A percentile compares a stretch with the other conserved stretches of the same genome.
Conservation (phyloP, 2,329 filamentous ascomycete species). For the Cladobotryum mycophilum region DNA sequence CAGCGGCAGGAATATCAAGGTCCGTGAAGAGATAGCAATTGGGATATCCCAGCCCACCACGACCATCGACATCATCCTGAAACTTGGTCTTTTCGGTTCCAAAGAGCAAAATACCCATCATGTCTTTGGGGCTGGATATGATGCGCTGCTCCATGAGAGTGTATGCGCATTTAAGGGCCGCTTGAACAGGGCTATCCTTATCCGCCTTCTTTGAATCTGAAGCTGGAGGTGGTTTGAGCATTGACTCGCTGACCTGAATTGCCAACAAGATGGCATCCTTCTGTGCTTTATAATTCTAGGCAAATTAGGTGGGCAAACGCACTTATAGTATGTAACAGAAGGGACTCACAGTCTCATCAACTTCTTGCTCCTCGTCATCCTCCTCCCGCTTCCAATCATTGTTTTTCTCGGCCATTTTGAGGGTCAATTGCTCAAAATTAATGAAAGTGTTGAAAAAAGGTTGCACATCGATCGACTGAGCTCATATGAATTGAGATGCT, state of each 20-base stretch:
- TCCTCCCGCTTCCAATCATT: slow-evolving; percentile 44
- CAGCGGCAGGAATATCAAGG: slow-evolving; percentile 77
- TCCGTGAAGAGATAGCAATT: slow-evolving; percentile 90
- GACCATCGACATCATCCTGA: slow-evolving; percentile 57
- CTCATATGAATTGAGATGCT: slow-evolving; percentile 14
- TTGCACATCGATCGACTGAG: slow-evolving; percentile 17
- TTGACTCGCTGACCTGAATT: slow-evolving; percentile 84
- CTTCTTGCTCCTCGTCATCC: slow-evolving; percentile 48
- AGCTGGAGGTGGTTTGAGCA: slow-evolving; percentile 64
- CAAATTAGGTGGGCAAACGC: background rate
- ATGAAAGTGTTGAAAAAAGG: background rate
- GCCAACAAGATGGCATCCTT: slow-evolving; percentile 99
- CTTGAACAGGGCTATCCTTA: slow-evolving; percentile 69
- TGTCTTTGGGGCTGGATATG: slow-evolving; percentile 91
- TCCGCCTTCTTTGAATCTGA: slow-evolving; percentile 68
- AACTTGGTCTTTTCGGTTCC: slow-evolving; percentile 83
- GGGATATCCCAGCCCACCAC: slow-evolving; percentile 62
- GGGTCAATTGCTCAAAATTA: background rate
- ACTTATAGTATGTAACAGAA: background rate
- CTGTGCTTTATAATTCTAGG: slow-evolving; percentile 76
- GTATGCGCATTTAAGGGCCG: slow-evolving; percentile 89
- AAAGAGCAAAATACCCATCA: slow-evolving; percentile 93
- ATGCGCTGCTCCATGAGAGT: slow-evolving; percentile 97
- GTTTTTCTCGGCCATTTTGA: slow-evolving; percentile 26
- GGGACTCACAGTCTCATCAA: slow-evolving; percentile 56